Base-by-base conservation (phyloP, 164 flowering plant species). In the Magnolia officinalis region DNA sequence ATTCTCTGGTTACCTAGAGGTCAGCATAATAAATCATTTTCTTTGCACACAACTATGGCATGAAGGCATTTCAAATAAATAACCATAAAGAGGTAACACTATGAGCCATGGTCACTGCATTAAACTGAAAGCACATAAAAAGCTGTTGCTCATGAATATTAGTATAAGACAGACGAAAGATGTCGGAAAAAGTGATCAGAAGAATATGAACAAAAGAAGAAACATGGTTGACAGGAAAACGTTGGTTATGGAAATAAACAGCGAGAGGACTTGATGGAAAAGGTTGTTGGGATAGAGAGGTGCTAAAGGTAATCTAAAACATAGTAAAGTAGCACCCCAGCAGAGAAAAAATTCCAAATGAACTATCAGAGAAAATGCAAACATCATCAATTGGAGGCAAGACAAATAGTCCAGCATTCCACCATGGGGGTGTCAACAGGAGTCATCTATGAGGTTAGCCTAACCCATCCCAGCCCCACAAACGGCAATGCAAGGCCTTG, bases 1-100 rank as follows among this genome's bases (percentile, higher is more conserved):
- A 91, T 84, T 94, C 99, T 85, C 90, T 90, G 8, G 99, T 94
- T 65, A 94, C 99, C 99, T 96, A 74, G 63, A 80, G 26, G 63
- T 72, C 66, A 45, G 65, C 5, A 74, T 21, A 49, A 69, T 71
- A 21, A 23, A 63, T 51, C 50, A 73, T 71, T 74, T 1, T 19
- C 20, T 23, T 70, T 63, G 21, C 10, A 8, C 11, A 45, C 29
- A 4, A 19, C 20, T 45, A 20, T 14, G 2, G 10, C 18, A 55
- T 55, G 61, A 55, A 11, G 18, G 61, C 18, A 55, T 55, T 55
- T 55, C 45, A 16, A 55, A 55, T 55, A 55, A 55, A 55, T 55
- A 55, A 8, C 18, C 61, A 55, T 16, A 55, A 55, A 55, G 61
- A 14, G 18, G 18, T 0, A 55, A 16, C 61, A 55, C 18, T 8